Evolutionary conservation across 176 grass and related monocot genomes (phyloP), one percentile per base, ranked within the genome.

Genomic region (Bothriochloa decipiens): DNA sequence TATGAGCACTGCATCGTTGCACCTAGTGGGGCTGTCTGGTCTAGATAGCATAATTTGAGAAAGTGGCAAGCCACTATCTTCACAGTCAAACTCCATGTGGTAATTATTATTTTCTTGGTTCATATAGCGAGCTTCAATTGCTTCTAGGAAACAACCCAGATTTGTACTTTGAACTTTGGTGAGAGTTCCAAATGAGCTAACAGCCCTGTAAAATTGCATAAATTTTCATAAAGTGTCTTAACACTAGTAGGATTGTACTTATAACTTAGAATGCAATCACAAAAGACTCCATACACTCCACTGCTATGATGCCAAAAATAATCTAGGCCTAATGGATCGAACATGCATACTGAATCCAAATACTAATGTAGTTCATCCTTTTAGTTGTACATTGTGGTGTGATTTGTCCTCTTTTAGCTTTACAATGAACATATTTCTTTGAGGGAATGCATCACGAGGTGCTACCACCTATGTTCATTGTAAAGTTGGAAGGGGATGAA

Each of bases 351-450:
- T 61, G 22, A 73, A 29, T 17, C 58, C 43, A 16, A 63, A 49
- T 67, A 32, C 25, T 73, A 68, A 42, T 67, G 40, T 68, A 75
- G 69, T 50, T 43, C 50, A 75, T 80, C 74, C 42, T 94, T 93
- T 93, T 96, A 85, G 92, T 99, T 96, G 84, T 93, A 99, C 65
- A 99, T 85, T 36, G 97, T 99, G 37, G 97, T 94, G 84, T 93
- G n/a, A n/a, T 99, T 41, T 93, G 90, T 43, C 93, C 97, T 76
- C 97, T 92, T 94, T 93, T 93, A 87, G 97, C 97, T 92, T 99
- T 99, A 89, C 97, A 99, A 78, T 99, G 97, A 33, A 99, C 97
- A 76, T 99, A 99, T n/a, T n/a, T n/a, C n/a, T n/a, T n/a, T n/a
- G n/a, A n/a, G n/a, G n/a, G n/a, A n/a, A n/a, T n/a, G n/a, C n/a